Evolutionary conservation across 78 protist genomes (phyloP), one percentile per base, ranked within the genome.

Genomic region (Cyanophora paradoxa): DNA sequence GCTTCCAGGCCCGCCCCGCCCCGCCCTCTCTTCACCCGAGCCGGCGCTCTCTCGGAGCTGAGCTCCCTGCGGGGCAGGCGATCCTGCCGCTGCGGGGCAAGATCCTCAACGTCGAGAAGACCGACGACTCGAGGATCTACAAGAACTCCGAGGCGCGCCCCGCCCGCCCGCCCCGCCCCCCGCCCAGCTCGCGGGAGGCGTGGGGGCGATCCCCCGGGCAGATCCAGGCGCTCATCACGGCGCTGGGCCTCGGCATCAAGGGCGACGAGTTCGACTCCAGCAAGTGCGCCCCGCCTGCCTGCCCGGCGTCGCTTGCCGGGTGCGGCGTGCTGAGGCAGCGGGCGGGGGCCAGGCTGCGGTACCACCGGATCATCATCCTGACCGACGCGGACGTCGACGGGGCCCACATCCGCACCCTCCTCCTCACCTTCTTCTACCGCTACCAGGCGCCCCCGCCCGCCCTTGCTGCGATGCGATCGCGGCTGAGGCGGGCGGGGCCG

Each of bases 301-400:
- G n/a, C n/a, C n/a, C n/a, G n/a, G n/a, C n/a, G n/a, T n/a, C n/a
- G n/a, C n/a, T n/a, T n/a, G n/a, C n/a, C n/a, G n/a, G n/a, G n/a
- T n/a, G n/a, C n/a, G n/a, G n/a, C n/a, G n/a, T n/a, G n/a, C n/a
- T n/a, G n/a, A n/a, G n/a, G n/a, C n/a, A n/a, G n/a, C n/a, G n/a
- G n/a, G n/a, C n/a, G n/a, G n/a, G n/a, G n/a, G n/a, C n/a, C 50
- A 8, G 50, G n/a, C 50, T 54, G 26, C 1, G 61, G 11, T 62
- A 62, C 46, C 68, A 62, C 46, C 31, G 36, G 41, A 17, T 62
- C 41, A 37, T 62, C 46, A 3, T 62, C 14, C 33, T 62, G 68
- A 62, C 68, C 8, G 68, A 62, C 68, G 68, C 68, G n/a, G 68
- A 62, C 48, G 68, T 62, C 20, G 68, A 62, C 30, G 68, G 68